phyloP scores from a whole-genome alignment of 305 asterid genomes.

The Fraxinus baroniana region DNA sequence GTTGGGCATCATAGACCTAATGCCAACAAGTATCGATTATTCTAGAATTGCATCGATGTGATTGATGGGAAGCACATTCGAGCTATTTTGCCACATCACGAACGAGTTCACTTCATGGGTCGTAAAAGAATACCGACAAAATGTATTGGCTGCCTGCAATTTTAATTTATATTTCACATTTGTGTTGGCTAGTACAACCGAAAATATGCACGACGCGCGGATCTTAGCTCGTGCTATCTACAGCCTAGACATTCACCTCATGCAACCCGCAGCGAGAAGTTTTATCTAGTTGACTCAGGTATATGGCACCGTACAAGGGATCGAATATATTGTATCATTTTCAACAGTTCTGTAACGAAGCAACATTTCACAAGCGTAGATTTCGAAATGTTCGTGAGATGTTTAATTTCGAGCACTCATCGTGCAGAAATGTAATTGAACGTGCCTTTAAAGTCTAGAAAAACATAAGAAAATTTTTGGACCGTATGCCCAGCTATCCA shows the following conservation, averaged over 20 bases:
- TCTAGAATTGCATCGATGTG: not conserved
- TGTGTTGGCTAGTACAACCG: not conserved
- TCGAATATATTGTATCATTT: too few relatives aligned
- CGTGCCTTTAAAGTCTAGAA: not conserved
- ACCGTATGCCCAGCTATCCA: too few relatives aligned
- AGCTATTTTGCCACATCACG: not conserved
- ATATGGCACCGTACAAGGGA: not conserved
- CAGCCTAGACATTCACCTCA: not conserved
- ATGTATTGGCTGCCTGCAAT: not conserved
- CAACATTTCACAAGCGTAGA: not conserved
- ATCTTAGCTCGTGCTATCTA: not conserved
- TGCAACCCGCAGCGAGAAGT: too few relatives aligned
- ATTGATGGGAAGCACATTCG: not conserved
- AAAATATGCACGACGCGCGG: not conserved
- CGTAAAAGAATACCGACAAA: not conserved
- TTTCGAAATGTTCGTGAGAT: too few relatives aligned
- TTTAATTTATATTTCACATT: not conserved
- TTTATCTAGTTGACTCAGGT: not conserved
- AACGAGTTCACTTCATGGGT: not conserved
- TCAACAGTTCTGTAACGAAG: too few relatives aligned
- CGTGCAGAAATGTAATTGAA: not conserved
- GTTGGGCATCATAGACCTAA: not conserved
- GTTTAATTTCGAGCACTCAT: too few relatives aligned
- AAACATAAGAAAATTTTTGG: not conserved
- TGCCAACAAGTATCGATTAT: not conserved